Evolutionary conservation across 2,329 filamentous ascomycete genomes (phyloP).

Genomic region (Scedosporium dehoogii): DNA sequence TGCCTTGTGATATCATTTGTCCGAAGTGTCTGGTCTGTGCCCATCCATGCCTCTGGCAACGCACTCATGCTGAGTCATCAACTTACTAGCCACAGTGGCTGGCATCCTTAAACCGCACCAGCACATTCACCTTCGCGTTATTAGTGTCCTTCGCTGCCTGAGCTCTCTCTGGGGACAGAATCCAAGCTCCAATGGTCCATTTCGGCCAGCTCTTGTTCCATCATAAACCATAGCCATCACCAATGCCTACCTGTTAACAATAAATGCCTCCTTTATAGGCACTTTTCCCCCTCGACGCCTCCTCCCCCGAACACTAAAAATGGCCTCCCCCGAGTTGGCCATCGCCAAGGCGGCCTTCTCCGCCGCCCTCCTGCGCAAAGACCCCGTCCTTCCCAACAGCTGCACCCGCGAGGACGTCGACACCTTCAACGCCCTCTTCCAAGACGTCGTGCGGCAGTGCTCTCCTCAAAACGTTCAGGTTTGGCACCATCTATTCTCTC

Average conservation of each 20-base stretch:
- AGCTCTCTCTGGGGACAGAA: too few species aligned
- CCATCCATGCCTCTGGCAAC: too few species aligned
- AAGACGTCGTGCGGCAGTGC: constrained; percentile 58
- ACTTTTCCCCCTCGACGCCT: not conserved
- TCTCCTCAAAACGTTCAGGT: constrained; percentile 80
- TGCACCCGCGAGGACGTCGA: constrained; percentile 61
- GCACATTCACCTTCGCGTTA: too few species aligned
- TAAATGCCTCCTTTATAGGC: not conserved
- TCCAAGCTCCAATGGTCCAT: not conserved
- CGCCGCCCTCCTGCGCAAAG: constrained; percentile 62
- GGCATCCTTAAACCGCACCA: too few species aligned
- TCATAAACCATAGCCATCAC: not conserved
- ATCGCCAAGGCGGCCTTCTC: constrained; percentile 74
- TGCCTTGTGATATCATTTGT: too few species aligned
- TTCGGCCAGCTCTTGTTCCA: not conserved
- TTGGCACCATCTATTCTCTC: constrained; percentile 41
- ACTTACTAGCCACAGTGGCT: too few species aligned
- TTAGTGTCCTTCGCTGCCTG: too few species aligned
- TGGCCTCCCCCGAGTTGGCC: constrained; percentile 61
- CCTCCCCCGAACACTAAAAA: constrained; percentile 17
- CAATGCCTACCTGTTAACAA: too few species aligned
- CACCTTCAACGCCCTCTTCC: constrained; percentile 56
- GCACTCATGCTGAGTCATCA: too few species aligned
- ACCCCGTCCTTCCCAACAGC: constrained; percentile 45
- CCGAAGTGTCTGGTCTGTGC: too few species aligned